These are phyloP conservation scores for Pythium plurisporium DNA, from an alignment of 352 stramenopile genomes.

Conservation along the genomic window DNA sequence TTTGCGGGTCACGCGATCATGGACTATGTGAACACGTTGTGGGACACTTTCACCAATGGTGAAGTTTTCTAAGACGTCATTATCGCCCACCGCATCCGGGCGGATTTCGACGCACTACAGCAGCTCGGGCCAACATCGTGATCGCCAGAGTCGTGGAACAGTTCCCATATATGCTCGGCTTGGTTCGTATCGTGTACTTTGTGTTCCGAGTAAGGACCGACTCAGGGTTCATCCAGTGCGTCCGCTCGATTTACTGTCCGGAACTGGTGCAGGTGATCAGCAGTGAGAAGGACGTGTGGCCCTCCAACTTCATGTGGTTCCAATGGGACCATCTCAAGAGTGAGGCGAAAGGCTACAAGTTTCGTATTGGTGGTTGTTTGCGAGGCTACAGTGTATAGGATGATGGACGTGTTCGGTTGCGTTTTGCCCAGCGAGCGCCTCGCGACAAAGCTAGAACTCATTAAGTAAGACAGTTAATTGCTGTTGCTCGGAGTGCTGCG, in stretches of 20 bases:
- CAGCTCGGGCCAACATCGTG: neutral
- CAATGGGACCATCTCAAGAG: too few species aligned
- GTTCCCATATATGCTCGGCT: too few species aligned
- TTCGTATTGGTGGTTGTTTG: too few species aligned
- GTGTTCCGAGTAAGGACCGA: neutral
- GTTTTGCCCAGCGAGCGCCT: too few species aligned
- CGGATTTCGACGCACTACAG: neutral
- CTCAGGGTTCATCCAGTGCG: neutral
- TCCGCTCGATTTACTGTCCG: neutral
- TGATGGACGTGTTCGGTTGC: too few species aligned
- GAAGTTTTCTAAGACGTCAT: neutral
- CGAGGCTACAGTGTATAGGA: too few species aligned
- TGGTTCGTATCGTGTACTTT: neutral
- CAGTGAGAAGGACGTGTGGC: neutral
- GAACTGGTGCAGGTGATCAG: neutral
- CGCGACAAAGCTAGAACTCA: too few species aligned
- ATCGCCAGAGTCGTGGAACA: too few species aligned
- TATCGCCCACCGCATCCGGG: neutral
- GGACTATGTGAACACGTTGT: constrained; percentile 1
- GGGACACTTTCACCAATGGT: neutral
- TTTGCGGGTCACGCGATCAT: neutral
- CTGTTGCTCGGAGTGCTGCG: too few species aligned
- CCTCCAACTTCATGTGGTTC: too few species aligned
- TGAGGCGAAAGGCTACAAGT: too few species aligned
- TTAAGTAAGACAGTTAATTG: too few species aligned